These are phyloP conservation scores for Diospyros kaki DNA, from an alignment of 148 eudicot species.

Conservation along the genomic window DNA sequence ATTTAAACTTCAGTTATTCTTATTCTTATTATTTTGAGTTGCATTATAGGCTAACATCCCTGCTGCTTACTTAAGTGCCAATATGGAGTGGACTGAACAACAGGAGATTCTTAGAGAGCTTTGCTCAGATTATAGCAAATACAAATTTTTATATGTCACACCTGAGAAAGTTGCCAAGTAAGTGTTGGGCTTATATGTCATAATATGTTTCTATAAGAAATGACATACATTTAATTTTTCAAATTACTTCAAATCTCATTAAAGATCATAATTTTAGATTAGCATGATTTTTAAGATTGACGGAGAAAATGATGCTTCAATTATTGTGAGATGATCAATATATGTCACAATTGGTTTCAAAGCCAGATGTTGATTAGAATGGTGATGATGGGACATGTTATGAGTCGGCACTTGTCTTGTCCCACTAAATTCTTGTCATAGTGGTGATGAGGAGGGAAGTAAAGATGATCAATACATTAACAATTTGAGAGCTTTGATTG, in stretches of 20 bases:
- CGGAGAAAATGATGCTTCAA: background rate
- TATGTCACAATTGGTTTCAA: background rate
- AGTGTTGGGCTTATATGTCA: conserved; percentile 24
- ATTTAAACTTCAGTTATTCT: conserved; percentile 10
- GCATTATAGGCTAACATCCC: conserved; percentile 69
- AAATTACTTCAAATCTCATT: background rate
- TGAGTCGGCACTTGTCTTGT: background rate
- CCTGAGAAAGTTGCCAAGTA: conserved; percentile 97
- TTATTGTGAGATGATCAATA: background rate
- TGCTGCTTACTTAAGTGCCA: conserved; percentile 94
- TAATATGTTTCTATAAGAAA: background rate
- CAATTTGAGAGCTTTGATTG: too few relatives aligned
- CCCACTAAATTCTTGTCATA: background rate
- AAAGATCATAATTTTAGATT: background rate
- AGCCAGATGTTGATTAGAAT: background rate
- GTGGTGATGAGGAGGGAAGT: too few relatives aligned
- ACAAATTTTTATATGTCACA: conserved; percentile 89
- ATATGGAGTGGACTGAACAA: conserved; percentile 95
- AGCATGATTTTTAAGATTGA: background rate
- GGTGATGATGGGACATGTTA: background rate
- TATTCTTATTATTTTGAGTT: background rate
- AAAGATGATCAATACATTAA: too few relatives aligned
- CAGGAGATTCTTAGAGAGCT: conserved; percentile 89
- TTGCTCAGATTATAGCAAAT: conserved; percentile 53
- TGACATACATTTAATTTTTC: background rate